A percentile compares a stretch with the other conserved stretches of the same genome.
These are phyloP conservation scores for Globisporangium camurandrum DNA, from an alignment of 352 stramenopile genomes.

Conservation along the genomic window DNA sequence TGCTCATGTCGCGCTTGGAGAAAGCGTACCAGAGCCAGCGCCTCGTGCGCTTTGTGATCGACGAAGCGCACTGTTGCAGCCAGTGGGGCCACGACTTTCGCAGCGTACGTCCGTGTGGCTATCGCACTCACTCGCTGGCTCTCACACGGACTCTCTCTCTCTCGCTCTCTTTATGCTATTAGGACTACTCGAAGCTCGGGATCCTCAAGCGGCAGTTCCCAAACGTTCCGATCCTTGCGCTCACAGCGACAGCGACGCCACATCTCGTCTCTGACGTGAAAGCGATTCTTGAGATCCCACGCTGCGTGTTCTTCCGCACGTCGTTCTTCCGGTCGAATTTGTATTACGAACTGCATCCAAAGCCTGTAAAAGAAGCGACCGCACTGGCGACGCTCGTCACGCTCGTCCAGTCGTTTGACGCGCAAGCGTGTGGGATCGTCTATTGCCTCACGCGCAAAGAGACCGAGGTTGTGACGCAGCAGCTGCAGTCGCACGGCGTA, in stretches of 20 bases:
- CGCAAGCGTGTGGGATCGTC: slow-evolving; percentile 79
- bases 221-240: slow-evolving; percentile 83
- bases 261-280: slow-evolving; percentile 69
- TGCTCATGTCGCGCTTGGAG: slow-evolving; percentile 88
- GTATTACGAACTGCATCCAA: slow-evolving; percentile 75
- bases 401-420: slow-evolving; percentile 63
- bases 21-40: slow-evolving; percentile 72
- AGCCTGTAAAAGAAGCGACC: slow-evolving; percentile 35
- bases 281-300: slow-evolving; percentile 60
- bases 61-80: slow-evolving; percentile 85
- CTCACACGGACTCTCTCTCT: no score
- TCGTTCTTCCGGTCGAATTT: slow-evolving; percentile 90
- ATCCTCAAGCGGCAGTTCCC: slow-evolving; percentile 89
- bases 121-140: no score
- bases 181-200: slow-evolving; percentile 91
- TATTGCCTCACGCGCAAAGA: slow-evolving; percentile 92
- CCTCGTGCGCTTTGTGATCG: slow-evolving; percentile 90
- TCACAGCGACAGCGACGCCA: slow-evolving; percentile 85
- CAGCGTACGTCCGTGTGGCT: slow-evolving; percentile 23
- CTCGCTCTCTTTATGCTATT: no score
- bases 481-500: slow-evolving; percentile 68
- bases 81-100: slow-evolving; percentile 84
- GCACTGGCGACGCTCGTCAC: slow-evolving; percentile 55
- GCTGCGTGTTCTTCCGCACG: slow-evolving; percentile 82
- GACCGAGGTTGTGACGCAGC: slow-evolving; percentile 78